A percentile compares a stretch with the other conserved stretches of the same genome.
phyloP scores from a whole-genome alignment of 768 basidiomycete species.

The Calocybe gangraenosa region DNA sequence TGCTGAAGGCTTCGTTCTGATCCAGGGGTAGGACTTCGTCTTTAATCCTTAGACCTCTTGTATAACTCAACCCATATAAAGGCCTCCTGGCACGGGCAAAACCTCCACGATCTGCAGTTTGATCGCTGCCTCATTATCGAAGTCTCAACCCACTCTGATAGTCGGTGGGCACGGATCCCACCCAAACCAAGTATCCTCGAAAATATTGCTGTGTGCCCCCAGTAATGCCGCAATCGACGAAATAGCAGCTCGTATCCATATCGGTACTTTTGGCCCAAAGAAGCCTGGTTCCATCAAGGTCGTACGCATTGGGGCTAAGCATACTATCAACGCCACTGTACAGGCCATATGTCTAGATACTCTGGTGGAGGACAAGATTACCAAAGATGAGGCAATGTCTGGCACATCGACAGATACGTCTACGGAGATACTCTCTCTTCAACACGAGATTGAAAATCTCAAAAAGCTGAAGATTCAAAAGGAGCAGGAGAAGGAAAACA shows the following conservation, averaged over 20 bases:
- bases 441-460: slow-evolving; percentile 65
- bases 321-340: slow-evolving; percentile 70
- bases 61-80: slow-evolving; percentile 23
- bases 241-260: slow-evolving; percentile 82
- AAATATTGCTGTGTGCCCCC: slow-evolving; percentile 90
- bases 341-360: slow-evolving; percentile 85
- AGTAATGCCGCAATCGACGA: slow-evolving; percentile 99
- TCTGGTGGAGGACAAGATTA: slow-evolving; percentile 75
- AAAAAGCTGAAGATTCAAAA: slow-evolving; percentile 58
- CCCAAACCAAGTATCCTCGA: slow-evolving; percentile 39
- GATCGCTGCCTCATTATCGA: slow-evolving; percentile 76
- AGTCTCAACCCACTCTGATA: slow-evolving; percentile 52
- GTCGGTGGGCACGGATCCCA: slow-evolving; percentile 46
- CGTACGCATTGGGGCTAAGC: slow-evolving; percentile 84
- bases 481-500: slow-evolving; percentile 48
- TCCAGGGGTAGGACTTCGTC: slow-evolving; percentile 74
- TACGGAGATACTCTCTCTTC: slow-evolving; percentile 54
- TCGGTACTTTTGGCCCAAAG: slow-evolving; percentile 62
- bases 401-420: slow-evolving; percentile 41
- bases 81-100: slow-evolving; percentile 98
- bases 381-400: slow-evolving; percentile 34
- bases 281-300: slow-evolving; percentile 62
- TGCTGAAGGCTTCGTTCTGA: slow-evolving; percentile 77
- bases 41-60: neutral
- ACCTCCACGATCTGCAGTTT: slow-evolving; percentile 96